Base-by-base conservation (phyloP, 257 asterid species). In the Nicotiana paniculata region DNA sequence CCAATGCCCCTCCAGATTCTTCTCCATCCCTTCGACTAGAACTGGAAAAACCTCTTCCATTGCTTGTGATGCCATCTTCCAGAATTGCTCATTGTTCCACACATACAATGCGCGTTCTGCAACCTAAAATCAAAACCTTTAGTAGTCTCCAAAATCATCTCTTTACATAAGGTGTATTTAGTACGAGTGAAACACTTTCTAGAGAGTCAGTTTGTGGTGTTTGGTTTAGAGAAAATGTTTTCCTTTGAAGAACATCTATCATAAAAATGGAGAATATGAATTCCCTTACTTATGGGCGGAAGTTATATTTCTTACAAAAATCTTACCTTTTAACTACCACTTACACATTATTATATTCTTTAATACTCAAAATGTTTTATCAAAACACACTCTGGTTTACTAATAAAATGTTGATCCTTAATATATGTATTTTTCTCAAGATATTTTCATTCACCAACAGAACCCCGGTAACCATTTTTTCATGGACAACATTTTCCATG, bases 21-120 rank as follows among this genome's bases (percentile, higher is more conserved):
- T 86, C 89, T 94, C 98, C 91, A 94, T 86, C 1, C 97, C 97
- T 55, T 86, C 82, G 0, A 91, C 97, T 53, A 94, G 81, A 7
- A 91, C 68, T 2, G 95, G 95, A 30, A 90, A 88, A 51, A 94
- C 97, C 0, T 88, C 87, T 21, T 91, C 92, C 78, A 81, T 83
- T 53, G 88, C 93, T 24, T 87, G 86, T 30, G 87, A 84, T 51
- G 92, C 94, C 97, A 93, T 93, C 88, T 91, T 94, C 89, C 93
- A 96, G 30, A 94, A 90, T 46, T 63, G 91, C 90, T 94, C 97
- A 58, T 89, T 94, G 91, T 94, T 94, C 98, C 98, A 94, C 32
- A 91, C 86, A 26, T 94, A 93, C 13, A 93, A 90, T 9, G 97
- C 98, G 0, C 97, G 88, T 84, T 94, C 98, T 9, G 98, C 98